These are phyloP conservation scores for Tulasnella sp. DNA, from an alignment of 768 basidiomycete genomes.

Conservation along the genomic window DNA sequence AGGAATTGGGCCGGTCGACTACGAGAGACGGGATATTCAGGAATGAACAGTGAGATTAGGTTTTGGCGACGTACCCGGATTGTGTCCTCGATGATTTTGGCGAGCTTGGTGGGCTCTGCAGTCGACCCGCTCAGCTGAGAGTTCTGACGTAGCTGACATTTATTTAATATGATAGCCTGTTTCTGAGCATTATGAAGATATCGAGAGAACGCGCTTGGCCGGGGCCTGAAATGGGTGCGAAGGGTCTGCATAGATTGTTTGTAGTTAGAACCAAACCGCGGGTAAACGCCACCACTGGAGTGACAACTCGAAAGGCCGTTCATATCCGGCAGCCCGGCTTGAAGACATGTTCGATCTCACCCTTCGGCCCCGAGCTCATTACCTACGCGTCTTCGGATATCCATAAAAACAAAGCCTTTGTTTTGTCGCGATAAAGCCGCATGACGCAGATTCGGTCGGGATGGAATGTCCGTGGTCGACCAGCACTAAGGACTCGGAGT, in stretches of 20 bases:
- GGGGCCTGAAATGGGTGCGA: neutral
- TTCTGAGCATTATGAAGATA: neutral
- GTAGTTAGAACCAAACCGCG: neutral
- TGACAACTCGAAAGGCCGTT: neutral
- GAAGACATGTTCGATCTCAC: neutral
- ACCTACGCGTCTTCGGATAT: neutral
- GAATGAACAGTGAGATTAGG: neutral
- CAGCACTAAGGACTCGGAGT: neutral
- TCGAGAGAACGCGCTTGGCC: neutral
- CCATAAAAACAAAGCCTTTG: too few relatives aligned
- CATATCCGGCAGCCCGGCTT: neutral
- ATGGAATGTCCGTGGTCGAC: neutral
- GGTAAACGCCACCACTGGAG: neutral
- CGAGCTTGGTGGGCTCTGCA: neutral
- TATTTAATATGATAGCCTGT: neutral
- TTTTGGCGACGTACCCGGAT: neutral
- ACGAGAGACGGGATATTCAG: neutral
- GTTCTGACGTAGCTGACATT: neutral
- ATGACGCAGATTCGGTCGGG: neutral
- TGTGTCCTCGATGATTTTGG: neutral
- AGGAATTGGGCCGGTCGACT: constrained; percentile 85
- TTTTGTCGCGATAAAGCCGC: too few relatives aligned
- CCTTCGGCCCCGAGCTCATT: neutral
- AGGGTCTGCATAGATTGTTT: neutral
- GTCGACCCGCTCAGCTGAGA: neutral